A percentile compares a stretch with the other conserved stretches of the same genome.
Evolutionary conservation across 1,284 basidiomycete genomes (phyloP).

Genomic region (Chiua sp.): DNA sequence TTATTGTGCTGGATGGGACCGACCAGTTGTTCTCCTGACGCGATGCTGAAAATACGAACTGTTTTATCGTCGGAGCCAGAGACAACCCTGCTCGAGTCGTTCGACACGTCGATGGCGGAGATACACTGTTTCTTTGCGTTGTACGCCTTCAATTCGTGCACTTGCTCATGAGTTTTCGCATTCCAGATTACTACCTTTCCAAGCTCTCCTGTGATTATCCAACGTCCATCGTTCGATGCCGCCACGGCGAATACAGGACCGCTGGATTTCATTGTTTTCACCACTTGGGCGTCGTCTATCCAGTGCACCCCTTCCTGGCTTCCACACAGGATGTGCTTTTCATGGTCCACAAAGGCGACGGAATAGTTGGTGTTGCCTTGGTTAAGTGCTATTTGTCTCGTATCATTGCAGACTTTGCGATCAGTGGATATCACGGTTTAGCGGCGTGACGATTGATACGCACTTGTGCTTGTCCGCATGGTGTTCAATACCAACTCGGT

Average conservation of each 20-base stretch:
- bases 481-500: not conserved
- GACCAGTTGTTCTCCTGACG: not conserved
- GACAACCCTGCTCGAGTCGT: conserved; percentile 3
- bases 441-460: not conserved
- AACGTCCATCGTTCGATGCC: not conserved
- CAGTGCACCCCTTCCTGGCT: not conserved
- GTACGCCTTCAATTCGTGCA: conserved; percentile 1
- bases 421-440: not conserved
- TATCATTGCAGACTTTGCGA: not conserved
- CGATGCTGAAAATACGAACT: conserved; percentile 1
- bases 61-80: not conserved
- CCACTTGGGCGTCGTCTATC: not conserved
- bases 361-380: not conserved
- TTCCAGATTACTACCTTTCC: not conserved
- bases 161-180: not conserved
- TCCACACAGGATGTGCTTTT: not conserved
- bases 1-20: not conserved
- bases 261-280: not conserved
- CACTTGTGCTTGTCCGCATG: not conserved
- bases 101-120: conserved; percentile 2
- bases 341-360: not conserved
- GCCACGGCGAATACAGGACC: not conserved
- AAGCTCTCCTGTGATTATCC: not conserved
- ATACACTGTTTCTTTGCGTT: not conserved
- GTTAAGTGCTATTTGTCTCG: not conserved